phyloP scores from a whole-genome alignment of 371 early-diverging fungal genomes.

The Mucor ambiguus region DNA sequence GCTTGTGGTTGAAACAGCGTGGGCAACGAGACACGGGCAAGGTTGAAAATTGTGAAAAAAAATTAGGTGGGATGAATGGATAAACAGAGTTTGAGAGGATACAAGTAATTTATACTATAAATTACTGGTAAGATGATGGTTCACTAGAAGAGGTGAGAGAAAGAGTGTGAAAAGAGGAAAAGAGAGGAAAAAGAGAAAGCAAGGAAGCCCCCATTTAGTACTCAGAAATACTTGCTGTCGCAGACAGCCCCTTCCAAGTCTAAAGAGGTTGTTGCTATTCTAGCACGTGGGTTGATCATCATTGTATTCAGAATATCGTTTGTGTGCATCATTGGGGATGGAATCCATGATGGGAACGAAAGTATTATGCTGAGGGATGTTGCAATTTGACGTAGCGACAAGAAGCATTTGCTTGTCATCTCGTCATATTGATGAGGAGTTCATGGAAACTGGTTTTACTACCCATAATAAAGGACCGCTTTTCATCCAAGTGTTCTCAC shows the following conservation, averaged over 20 bases:
- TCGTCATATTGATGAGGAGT: background rate
- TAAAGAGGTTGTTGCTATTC: background rate
- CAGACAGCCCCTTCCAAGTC: background rate
- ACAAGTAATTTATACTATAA: background rate
- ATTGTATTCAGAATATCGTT: background rate
- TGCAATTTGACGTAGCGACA: background rate
- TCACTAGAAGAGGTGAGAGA: background rate
- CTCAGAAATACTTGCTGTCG: background rate
- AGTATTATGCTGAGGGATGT: background rate
- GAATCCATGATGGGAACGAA: background rate
- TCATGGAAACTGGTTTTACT: background rate
- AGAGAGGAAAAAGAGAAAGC: background rate
- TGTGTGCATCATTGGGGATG: background rate
- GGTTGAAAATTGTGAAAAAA: conserved; percentile 24
- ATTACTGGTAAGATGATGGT: background rate
- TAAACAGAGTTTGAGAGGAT: background rate
- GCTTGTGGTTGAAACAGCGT: conserved; percentile 28
- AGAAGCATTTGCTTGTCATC: background rate
- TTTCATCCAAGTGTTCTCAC: no score
- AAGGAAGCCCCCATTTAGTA: background rate
- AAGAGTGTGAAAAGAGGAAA: background rate
- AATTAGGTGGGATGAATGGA: background rate
- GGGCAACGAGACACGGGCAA: conserved; percentile 27
- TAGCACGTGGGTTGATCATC: background rate
- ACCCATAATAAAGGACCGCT: background rate